Percentiles rank a stretch among this genome's conserved stretches.
phyloP scores from a whole-genome alignment of 768 basidiomycete species.

The Clitopilus passeckerianus region DNA sequence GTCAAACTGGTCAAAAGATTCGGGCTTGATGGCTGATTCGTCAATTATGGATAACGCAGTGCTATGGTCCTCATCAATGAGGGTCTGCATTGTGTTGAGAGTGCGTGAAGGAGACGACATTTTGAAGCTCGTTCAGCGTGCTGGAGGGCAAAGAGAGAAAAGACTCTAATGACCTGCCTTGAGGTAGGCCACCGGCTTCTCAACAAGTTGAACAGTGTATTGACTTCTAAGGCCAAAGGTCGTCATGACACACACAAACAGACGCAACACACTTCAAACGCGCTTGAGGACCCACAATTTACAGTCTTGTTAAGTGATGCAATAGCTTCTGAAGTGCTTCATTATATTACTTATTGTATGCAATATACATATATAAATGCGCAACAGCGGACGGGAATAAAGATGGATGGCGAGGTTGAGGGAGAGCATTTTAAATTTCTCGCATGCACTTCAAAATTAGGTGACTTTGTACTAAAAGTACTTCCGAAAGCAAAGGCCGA shows the following conservation, averaged over 20 bases:
- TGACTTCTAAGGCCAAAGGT: background rate
- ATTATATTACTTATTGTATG: too few relatives aligned
- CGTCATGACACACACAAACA: background rate
- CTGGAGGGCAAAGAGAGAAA: background rate
- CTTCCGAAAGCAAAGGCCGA: too few relatives aligned
- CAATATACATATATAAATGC: too few relatives aligned
- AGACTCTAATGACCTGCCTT: background rate
- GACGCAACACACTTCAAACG: background rate
- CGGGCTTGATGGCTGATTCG: conserved; percentile 18
- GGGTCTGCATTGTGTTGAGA: conserved; percentile 18
- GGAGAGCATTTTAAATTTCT: too few relatives aligned
- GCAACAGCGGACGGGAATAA: too few relatives aligned
- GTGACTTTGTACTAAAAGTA: too few relatives aligned
- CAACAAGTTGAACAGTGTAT: background rate
- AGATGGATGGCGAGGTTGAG: too few relatives aligned
- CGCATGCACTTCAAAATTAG: too few relatives aligned
- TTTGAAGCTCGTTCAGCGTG: background rate
- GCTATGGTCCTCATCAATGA: conserved; percentile 25
- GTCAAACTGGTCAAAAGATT: conserved; percentile 24
- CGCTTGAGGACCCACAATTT: background rate
- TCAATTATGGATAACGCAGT: conserved; percentile 19
- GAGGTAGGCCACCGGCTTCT: background rate
- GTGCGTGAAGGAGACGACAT: conserved; percentile 12
- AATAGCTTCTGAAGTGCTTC: too few relatives aligned
- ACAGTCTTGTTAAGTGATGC: too few relatives aligned